These are phyloP conservation scores for Aspergillus sclerotioniger DNA, from an alignment of 495 filamentous ascomycete species.

Conservation along the genomic window DNA sequence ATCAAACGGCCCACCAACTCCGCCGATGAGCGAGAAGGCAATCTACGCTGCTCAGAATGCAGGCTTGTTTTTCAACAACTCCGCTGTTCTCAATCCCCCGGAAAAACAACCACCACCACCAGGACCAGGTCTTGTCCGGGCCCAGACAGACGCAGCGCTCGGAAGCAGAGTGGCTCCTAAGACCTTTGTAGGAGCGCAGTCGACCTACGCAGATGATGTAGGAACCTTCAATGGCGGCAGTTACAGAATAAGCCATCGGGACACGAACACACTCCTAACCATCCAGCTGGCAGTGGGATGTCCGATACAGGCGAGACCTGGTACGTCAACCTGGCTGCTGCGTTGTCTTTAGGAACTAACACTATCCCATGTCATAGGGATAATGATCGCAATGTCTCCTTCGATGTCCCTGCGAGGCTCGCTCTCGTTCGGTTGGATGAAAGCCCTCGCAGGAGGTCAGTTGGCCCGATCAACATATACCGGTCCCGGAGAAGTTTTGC, in stretches of 20 bases:
- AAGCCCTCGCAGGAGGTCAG: constrained; percentile 77
- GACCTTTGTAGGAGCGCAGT: constrained; percentile 25
- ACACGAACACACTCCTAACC: constrained; percentile 86
- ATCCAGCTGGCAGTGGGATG: constrained; percentile 87
- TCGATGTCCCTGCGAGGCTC: constrained; percentile 77
- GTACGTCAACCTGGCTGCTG: constrained; percentile 36
- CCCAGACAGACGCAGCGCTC: not conserved
- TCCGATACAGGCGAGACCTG: constrained; percentile 77
- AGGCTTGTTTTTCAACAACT: constrained; percentile 7
- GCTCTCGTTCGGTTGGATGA: constrained; percentile 81
- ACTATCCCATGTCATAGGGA: constrained; percentile 43
- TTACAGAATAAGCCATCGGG: constrained; percentile 89
- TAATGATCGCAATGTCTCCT: constrained; percentile 94
- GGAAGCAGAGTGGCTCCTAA: constrained; percentile 23
- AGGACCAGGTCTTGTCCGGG: not conserved
- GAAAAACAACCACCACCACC: constrained; percentile 2
- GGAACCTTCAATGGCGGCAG: constrained; percentile 96
- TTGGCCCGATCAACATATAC: constrained; percentile 79
- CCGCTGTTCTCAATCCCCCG: constrained; percentile 1
- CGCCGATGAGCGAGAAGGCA: constrained; percentile 21
- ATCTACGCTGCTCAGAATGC: constrained; percentile 20
- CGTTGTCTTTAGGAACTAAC: not conserved
- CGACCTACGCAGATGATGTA: constrained; percentile 61
- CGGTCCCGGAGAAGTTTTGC: constrained; percentile 85
- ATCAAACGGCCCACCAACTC: constrained; percentile 16